Conservation (phyloP, 2,329 filamentous ascomycete genomes). For the Beauveria varroae region DNA sequence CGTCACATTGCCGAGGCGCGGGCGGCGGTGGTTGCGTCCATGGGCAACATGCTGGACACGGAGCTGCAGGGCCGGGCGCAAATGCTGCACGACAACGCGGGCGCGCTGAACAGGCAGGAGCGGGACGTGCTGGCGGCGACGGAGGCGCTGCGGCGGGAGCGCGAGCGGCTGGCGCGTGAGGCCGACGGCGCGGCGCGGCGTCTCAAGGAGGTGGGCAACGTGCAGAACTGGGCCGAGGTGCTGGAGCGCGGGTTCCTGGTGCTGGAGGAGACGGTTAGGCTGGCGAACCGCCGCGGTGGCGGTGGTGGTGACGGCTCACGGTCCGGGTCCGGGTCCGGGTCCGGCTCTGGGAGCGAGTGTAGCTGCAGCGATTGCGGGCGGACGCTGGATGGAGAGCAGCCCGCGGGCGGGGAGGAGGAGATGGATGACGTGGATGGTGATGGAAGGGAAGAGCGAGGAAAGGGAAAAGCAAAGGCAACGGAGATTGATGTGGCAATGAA, state of each 20-base stretch:
- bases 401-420: slow-evolving; percentile 15
- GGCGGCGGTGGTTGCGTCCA: slow-evolving; percentile 50
- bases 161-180: slow-evolving; percentile 56
- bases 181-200: slow-evolving; percentile 54
- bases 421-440: slow-evolving; percentile 15
- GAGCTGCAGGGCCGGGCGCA: slow-evolving; percentile 61
- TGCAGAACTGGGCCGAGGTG: slow-evolving; percentile 85
- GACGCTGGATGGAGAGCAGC: slow-evolving; percentile 8
- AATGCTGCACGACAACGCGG: slow-evolving; percentile 61
- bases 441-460: slow-evolving; percentile 10
- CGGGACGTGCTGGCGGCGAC: slow-evolving; percentile 55
- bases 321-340: slow-evolving; percentile 16
- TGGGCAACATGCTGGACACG: slow-evolving; percentile 63
- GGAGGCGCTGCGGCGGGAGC: slow-evolving; percentile 53
- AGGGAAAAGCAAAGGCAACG: slow-evolving; percentile 11
- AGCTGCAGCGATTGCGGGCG: slow-evolving; percentile 33
- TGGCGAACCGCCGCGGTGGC: slow-evolving; percentile 33
- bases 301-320: neutral
- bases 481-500: slow-evolving; percentile 10
- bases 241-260: slow-evolving; percentile 61
- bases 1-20: slow-evolving; percentile 49
- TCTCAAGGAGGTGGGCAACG: slow-evolving; percentile 71
- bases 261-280: slow-evolving; percentile 55
- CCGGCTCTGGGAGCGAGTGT: slow-evolving; percentile 16
- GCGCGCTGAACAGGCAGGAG: slow-evolving; percentile 60